Conservation (phyloP, 805 yeast genomes). For the Lipomyces sp. region DNA sequence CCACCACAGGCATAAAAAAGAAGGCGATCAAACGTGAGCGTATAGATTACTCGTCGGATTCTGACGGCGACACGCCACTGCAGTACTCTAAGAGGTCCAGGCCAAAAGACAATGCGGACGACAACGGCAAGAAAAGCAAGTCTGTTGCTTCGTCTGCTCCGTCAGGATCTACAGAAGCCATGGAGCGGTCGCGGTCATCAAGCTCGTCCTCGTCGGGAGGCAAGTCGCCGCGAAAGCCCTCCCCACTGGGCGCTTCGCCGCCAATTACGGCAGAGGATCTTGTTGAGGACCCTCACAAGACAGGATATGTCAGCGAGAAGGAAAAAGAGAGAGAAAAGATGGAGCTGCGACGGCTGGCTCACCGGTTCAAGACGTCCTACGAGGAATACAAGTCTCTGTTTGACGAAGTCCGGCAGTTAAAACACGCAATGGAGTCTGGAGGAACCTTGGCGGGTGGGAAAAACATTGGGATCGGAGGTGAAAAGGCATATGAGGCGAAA, state of each 20-base stretch:
- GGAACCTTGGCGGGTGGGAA: not conserved
- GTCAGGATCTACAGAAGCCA: conserved; percentile 6
- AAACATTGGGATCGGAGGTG: not conserved
- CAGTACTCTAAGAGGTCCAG: too few species aligned
- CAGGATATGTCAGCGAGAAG: not conserved
- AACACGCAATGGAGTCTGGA: not conserved
- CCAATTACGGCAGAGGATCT: conserved; percentile 22
- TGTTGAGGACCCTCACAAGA: conserved; percentile 1
- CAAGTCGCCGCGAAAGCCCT: conserved; percentile 25
- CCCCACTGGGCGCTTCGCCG: conserved; percentile 27
- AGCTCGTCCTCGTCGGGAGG: conserved; percentile 3
- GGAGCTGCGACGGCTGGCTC: conserved; percentile 22
- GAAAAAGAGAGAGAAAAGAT: conserved; percentile 9
- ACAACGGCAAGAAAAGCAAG: too few species aligned
- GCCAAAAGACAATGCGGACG: too few species aligned
- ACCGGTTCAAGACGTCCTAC: conserved; percentile 15
- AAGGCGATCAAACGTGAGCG: too few species aligned
- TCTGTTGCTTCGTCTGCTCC: too few species aligned
- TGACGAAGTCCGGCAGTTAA: conserved; percentile 21
- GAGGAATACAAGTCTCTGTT: conserved; percentile 20
- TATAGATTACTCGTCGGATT: too few species aligned
- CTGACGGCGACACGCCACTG: too few species aligned
- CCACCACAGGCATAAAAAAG: too few species aligned
- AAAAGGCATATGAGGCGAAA: conserved; percentile 14
- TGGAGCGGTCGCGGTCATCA: not conserved